A percentile compares a stretch with the other conserved stretches of the same genome.
Evolutionary conservation across 2,329 filamentous ascomycete genomes (phyloP).

Genomic region (Xylariales sp.): DNA sequence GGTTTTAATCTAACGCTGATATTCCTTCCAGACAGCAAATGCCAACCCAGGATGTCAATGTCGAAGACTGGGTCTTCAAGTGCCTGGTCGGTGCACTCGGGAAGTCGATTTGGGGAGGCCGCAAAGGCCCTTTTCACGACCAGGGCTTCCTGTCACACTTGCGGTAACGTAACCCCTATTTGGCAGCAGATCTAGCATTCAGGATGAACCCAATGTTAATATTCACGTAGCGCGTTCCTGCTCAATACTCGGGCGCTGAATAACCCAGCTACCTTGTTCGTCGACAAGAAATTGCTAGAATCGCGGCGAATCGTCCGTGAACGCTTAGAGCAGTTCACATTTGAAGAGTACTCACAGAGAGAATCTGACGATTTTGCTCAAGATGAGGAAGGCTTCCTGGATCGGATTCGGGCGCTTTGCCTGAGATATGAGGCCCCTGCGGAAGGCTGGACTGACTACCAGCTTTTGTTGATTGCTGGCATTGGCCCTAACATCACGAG

Average conservation of each 20-base stretch:
- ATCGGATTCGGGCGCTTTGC: not conserved
- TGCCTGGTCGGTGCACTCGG: conserved; percentile 9
- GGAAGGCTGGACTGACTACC: conserved; percentile 13
- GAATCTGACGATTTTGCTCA: not conserved
- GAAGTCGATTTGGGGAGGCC: conserved; percentile 9
- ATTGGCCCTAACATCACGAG: conserved; percentile 10
- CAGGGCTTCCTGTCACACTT: not conserved
- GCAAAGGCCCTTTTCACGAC: conserved; percentile 4
- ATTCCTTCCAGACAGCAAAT: not conserved
- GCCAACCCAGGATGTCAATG: not conserved
- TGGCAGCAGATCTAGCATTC: not conserved
- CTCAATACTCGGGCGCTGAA: conserved; percentile 8
- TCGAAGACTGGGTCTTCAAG: conserved; percentile 13
- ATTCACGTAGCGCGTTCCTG: not conserved
- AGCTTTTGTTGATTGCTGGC: conserved; percentile 11
- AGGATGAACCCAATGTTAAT: not conserved
- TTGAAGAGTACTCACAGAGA: not conserved
- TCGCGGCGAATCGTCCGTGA: conserved; percentile 7
- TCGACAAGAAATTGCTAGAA: conserved; percentile 3
- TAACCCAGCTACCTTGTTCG: conserved; percentile 5
- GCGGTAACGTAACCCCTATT: not conserved
- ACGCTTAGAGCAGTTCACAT: not conserved
- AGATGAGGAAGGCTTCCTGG: not conserved
- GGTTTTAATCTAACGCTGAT: too few species aligned
- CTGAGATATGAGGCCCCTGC: conserved; percentile 4